Base-by-base conservation (phyloP, 257 asterid genomes). In the Jacaranda mimosifolia region DNA sequence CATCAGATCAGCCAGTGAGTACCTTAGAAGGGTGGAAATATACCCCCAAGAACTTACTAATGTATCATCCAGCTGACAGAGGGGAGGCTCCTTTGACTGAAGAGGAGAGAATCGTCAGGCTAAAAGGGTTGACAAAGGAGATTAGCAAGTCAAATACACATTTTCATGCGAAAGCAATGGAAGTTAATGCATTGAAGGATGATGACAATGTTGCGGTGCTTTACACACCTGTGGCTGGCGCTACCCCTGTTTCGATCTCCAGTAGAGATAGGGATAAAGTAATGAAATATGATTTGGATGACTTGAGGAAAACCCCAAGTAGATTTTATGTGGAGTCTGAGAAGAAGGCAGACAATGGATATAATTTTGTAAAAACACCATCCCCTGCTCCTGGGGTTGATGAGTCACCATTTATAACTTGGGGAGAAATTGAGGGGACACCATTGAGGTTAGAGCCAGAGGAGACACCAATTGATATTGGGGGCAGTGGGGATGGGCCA, bases 401-500 rank as follows among this genome's bases (percentile, higher is more conserved):
- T 45, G 98, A 84, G 76, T 95, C 99, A 0, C 99, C 98, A 0
- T 87, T 95, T 71, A 89, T 93, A 62, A 95, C 99, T 0, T 95
- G 99, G 99, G 98, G 99, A 58, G 99, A 95, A 71, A 95, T 95
- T 72, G 99, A 95, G 77, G 99, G 98, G 59, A 95, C 97, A 0
- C 99, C 99, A 0, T 36, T 95, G 76, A 87, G 99, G 82, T 82
- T 95, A 89, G 99, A 95, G 80, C 65, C 89, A 13, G 99, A 95
- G 87, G 99, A 92, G 49, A 92, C 97, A 1, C 99, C 99, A 0
- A 78, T 92, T 59, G 98, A 91, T 81, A 95, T 95, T 26, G 98
- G 99, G 5, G 98, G 98, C 36, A 86, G 87, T 63, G 97, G 95
- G 17, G 80, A 81, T 59, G 97, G 98, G 46, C 97, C 97, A 4